Percentiles rank a stretch among this genome's conserved stretches.
Evolutionary conservation across 352 stramenopile species (phyloP).

Genomic region (Globisporangium echinulatum): DNA sequence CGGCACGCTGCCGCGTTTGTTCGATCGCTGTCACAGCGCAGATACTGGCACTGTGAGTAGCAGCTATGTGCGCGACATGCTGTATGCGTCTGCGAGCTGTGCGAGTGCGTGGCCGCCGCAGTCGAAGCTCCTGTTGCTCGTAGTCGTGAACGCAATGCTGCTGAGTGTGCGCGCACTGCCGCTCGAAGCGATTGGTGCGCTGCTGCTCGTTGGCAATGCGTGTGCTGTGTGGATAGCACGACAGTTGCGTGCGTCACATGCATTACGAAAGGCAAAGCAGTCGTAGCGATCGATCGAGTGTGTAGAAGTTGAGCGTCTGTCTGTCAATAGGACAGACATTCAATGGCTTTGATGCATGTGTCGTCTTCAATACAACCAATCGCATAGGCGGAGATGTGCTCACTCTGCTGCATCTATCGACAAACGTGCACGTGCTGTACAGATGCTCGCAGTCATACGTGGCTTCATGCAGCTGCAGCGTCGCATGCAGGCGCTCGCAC

Average conservation of each 20-base stretch:
- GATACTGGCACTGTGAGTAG: no score
- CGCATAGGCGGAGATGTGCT: no score
- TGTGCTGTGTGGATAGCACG: neutral
- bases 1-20: slow-evolving; percentile 1
- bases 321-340: no score
- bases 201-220: slow-evolving; percentile 8
- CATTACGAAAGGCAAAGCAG: slow-evolving; percentile 4
- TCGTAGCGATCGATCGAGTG: neutral
- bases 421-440: no score
- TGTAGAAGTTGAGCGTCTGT: neutral
- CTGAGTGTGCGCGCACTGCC: slow-evolving; percentile 4
- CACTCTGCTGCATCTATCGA: no score
- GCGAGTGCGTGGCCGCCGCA: slow-evolving; percentile 3
- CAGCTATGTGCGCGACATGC: neutral
- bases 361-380: no score
- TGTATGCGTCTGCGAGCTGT: neutral
- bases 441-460: no score
- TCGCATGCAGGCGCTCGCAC: no score
- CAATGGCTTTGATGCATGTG: neutral
- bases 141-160: slow-evolving; percentile 2
- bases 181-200: neutral
- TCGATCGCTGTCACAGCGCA: no score
- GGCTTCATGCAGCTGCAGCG: no score
- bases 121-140: slow-evolving; percentile 8
- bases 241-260: no score